These are phyloP conservation scores for Pythium sp. DNA, from an alignment of 352 stramenopile genomes.

Conservation along the genomic window DNA sequence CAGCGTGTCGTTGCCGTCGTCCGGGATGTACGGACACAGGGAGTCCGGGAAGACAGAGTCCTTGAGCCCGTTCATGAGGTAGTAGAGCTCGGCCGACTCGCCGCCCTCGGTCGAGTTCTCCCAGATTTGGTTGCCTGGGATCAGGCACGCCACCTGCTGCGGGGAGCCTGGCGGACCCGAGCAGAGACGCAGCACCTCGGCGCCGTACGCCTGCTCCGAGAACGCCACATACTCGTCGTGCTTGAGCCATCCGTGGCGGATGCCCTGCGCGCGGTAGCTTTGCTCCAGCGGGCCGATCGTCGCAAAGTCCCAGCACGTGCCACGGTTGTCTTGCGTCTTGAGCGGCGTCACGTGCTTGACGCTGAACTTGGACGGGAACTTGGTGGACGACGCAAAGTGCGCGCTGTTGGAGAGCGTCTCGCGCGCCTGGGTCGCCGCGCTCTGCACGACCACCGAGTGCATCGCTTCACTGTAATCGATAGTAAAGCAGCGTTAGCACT, in stretches of 20 bases:
- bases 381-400: slow-evolving; percentile 15
- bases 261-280: slow-evolving; percentile 58
- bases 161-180: slow-evolving; percentile 39
- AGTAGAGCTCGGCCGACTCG: slow-evolving; percentile 44
- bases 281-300: slow-evolving; percentile 65
- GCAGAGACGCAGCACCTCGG: slow-evolving; percentile 58
- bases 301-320: slow-evolving; percentile 72
- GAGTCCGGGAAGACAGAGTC: slow-evolving; percentile 50
- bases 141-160: slow-evolving; percentile 58
- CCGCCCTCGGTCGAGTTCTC: slow-evolving; percentile 67
- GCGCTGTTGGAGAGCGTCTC: slow-evolving; percentile 24
- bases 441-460: slow-evolving; percentile 33
- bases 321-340: slow-evolving; percentile 69
- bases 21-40: slow-evolving; percentile 42
- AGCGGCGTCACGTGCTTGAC: slow-evolving; percentile 52
- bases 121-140: slow-evolving; percentile 59
- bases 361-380: slow-evolving; percentile 54
- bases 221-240: slow-evolving; percentile 54
- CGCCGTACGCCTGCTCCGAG: slow-evolving; percentile 65
- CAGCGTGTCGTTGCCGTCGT: slow-evolving; percentile 44
- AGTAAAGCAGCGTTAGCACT: not conserved
- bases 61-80: slow-evolving; percentile 51
- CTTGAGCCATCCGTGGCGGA: slow-evolving; percentile 48
- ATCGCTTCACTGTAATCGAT: slow-evolving; percentile 36
- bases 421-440: slow-evolving; percentile 9